Evolutionary conservation across 768 basidiomycete species (phyloP).

Genomic region (Saitozyma sp.): DNA sequence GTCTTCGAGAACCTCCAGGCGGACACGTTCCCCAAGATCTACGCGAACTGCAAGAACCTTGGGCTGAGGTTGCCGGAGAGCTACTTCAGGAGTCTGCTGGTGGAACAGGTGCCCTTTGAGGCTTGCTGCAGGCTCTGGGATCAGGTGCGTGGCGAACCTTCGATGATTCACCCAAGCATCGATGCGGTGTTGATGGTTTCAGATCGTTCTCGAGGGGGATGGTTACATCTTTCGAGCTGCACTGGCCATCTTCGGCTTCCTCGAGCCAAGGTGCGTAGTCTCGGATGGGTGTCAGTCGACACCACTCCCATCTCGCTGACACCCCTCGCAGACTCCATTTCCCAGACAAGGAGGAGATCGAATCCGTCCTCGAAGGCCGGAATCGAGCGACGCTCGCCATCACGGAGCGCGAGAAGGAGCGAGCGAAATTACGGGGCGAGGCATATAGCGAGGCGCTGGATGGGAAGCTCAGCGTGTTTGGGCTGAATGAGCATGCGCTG

Average conservation of each 20-base stretch:
- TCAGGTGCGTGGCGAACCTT: conserved; percentile 27
- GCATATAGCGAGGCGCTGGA: conserved; percentile 42
- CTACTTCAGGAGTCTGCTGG: conserved; percentile 47
- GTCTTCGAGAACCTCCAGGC: conserved; percentile 51
- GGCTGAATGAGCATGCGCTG: conserved; percentile 41
- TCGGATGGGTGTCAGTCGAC: no score
- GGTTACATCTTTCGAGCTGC: conserved; percentile 49
- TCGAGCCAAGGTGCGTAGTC: conserved; percentile 45
- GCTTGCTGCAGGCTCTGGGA: conserved; percentile 48
- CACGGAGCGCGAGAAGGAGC: conserved; percentile 42
- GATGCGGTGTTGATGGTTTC: neutral
- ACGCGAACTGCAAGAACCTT: conserved; percentile 50
- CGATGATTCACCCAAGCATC: neutral
- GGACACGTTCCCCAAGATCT: conserved; percentile 49
- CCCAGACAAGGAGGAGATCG: conserved; percentile 49
- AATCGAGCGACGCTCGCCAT: conserved; percentile 47
- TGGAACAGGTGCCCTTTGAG: conserved; percentile 51
- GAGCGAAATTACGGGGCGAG: conserved; percentile 45
- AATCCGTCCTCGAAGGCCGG: conserved; percentile 45
- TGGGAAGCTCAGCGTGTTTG: conserved; percentile 46
- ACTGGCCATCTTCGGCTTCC: conserved; percentile 49
- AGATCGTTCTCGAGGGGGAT: conserved; percentile 50
- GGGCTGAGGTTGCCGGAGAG: conserved; percentile 47
- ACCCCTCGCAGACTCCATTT: conserved; percentile 37
- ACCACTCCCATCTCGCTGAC: neutral